phyloP scores from a whole-genome alignment of 208 protist genomes.

The Acanthamoeba triangularis region DNA sequence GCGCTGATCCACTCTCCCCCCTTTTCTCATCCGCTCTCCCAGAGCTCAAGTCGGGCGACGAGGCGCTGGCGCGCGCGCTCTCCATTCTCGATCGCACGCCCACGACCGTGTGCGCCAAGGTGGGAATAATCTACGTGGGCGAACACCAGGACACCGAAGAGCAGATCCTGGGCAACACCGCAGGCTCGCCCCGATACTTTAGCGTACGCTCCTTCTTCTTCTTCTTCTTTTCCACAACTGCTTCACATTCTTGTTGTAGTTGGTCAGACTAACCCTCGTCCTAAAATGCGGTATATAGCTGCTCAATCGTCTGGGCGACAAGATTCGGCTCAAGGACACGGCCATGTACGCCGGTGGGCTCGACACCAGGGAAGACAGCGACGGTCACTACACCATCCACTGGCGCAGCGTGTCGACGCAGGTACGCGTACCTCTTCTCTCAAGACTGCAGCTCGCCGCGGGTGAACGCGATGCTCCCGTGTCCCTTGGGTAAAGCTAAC shows the following conservation, averaged over 20 bases:
- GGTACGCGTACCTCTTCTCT: background rate
- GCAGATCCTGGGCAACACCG: slow-evolving; percentile 81
- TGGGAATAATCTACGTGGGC: slow-evolving; percentile 67
- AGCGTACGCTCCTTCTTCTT: background rate
- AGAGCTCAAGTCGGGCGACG: slow-evolving; percentile 35
- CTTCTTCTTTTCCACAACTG: background rate
- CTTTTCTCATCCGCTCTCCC: background rate
- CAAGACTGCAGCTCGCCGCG: background rate
- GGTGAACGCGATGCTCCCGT: background rate
- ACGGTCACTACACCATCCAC: slow-evolving; percentile 53
- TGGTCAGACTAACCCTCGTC: too few relatives aligned
- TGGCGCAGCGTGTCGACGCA: slow-evolving; percentile 50
- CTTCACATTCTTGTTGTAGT: background rate
- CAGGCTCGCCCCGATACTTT: slow-evolving; percentile 81
- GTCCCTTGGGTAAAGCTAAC: too few relatives aligned
- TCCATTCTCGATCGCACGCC: slow-evolving; percentile 68
- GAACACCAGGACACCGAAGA: slow-evolving; percentile 80
- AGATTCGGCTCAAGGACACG: slow-evolving; percentile 66
- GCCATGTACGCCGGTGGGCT: slow-evolving; percentile 83
- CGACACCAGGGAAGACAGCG: slow-evolving; percentile 63
- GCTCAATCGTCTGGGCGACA: slow-evolving; percentile 76
- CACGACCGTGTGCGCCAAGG: slow-evolving; percentile 6
- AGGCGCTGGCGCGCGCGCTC: slow-evolving; percentile 9
- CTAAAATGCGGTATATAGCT: too few relatives aligned
- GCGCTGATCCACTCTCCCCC: background rate